phyloP scores from a whole-genome alignment of 495 filamentous ascomycete genomes.

The Hypoxylon cercidicola region DNA sequence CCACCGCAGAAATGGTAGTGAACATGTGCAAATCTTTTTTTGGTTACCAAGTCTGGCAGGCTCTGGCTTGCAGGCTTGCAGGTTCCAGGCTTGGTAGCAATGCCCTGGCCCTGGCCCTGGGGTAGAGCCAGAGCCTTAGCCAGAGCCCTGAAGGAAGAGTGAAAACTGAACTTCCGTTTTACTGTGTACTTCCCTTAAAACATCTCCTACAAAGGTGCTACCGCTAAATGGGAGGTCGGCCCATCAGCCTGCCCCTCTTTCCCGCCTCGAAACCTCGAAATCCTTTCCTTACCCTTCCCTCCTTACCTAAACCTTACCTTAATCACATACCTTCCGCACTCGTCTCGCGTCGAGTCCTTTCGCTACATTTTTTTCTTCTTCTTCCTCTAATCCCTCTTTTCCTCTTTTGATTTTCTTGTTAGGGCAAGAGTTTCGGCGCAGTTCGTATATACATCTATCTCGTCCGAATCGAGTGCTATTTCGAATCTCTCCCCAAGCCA shows the following conservation, averaged over 20 bases:
- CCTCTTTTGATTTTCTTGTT: conserved; percentile 38
- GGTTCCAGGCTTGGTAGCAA: no score
- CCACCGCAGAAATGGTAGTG: no score
- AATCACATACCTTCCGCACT: conserved; percentile 26
- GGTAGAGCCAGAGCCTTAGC: no score
- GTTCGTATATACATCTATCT: conserved; percentile 40
- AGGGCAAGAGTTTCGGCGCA: conserved; percentile 12
- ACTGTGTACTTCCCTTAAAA: no score
- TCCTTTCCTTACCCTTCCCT: conserved; percentile 38
- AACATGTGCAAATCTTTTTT: no score
- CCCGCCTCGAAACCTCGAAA: conserved; percentile 37
- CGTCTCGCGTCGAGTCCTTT: conserved; percentile 36
- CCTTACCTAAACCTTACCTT: conserved; percentile 30
- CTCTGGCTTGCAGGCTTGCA: no score
- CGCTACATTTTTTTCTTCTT: conserved; percentile 26
- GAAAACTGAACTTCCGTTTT: no score
- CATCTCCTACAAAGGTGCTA: not conserved
- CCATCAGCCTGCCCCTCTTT: conserved; percentile 46
- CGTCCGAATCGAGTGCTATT: conserved; percentile 21
- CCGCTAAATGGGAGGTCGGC: conserved; percentile 34
- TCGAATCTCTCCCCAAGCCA: conserved; percentile 34
- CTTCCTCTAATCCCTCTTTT: conserved; percentile 31
- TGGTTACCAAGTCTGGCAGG: no score
- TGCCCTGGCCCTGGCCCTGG: no score
- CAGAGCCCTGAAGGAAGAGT: no score